phyloP scores from a whole-genome alignment of 495 filamentous ascomycete genomes.

The Aspergillus wentii region DNA sequence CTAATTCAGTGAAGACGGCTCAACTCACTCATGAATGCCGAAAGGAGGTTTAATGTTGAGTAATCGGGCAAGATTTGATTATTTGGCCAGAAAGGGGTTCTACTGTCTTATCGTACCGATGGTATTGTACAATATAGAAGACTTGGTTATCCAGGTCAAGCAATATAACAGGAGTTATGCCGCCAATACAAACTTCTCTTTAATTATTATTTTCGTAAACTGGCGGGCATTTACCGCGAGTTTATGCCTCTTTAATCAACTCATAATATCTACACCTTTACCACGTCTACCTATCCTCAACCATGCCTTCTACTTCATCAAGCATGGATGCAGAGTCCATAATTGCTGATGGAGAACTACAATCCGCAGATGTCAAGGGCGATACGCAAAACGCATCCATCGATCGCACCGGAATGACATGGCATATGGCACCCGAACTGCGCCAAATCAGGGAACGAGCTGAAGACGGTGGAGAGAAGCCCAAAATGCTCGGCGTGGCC shows the following conservation, averaged over 20 bases:
- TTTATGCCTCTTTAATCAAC: not conserved
- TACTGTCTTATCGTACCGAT: not conserved
- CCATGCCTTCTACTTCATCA: not conserved
- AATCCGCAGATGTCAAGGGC: not conserved
- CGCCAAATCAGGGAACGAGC: not conserved
- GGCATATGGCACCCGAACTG: not conserved
- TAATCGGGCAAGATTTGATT: not conserved
- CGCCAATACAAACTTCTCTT: not conserved
- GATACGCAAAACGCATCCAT: not conserved
- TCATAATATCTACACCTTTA: not conserved
- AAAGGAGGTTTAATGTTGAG: not conserved
- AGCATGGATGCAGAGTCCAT: not conserved
- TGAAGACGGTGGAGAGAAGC: not conserved
- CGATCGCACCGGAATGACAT: not conserved
- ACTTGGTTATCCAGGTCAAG: not conserved
- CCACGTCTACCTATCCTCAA: not conserved
- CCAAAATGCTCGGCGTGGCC: constrained; percentile 14
- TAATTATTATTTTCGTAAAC: not conserved
- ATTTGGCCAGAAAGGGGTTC: not conserved
- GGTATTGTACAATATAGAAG: not conserved
- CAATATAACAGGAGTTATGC: not conserved
- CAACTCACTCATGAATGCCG: too few species aligned
- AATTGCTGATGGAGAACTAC: not conserved
- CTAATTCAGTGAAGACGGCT: too few species aligned
- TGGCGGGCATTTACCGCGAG: not conserved